Conservation (phyloP, 2,329 filamentous ascomycete species). For the Ceratocystis colombiana region DNA sequence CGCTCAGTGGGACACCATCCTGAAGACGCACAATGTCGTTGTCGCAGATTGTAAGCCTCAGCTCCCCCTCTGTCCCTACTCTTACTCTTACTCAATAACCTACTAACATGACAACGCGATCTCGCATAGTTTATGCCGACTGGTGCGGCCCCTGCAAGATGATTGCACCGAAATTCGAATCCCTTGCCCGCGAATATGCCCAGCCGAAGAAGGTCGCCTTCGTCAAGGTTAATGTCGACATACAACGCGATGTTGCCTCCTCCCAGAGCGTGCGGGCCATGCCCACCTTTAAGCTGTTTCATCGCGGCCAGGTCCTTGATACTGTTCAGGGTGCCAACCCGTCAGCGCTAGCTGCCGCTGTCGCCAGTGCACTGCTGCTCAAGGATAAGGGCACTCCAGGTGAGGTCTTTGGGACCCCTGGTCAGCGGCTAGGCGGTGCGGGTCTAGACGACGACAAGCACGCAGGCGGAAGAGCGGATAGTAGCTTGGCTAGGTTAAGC, state of each 20-base stretch:
- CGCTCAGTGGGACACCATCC: constrained; percentile 60
- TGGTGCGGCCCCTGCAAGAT: constrained; percentile 92
- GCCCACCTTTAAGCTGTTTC: constrained; percentile 91
- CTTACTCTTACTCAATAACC: not conserved
- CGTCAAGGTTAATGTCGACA: constrained; percentile 83
- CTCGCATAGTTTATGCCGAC: constrained; percentile 69
- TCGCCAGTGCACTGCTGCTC: constrained; percentile 58
- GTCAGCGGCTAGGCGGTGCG: constrained; percentile 47
- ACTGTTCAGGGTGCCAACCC: constrained; percentile 76
- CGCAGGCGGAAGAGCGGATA: constrained; percentile 22
- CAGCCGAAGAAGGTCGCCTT: constrained; percentile 78
- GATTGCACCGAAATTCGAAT: constrained; percentile 81
- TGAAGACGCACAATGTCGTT: constrained; percentile 66
- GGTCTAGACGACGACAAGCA: constrained; percentile 26
- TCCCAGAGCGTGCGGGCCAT: constrained; percentile 74
- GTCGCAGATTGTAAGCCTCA: constrained; percentile 71
- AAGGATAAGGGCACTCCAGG: constrained; percentile 37
- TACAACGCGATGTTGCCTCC: constrained; percentile 64
- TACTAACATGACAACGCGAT: not conserved
- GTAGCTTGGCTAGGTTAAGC: constrained; percentile 34
- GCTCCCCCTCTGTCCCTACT: not conserved
- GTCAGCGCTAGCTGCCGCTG: constrained; percentile 61
- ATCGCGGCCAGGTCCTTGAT: constrained; percentile 59
- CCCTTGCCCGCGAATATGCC: constrained; percentile 67
- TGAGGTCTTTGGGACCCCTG: constrained; percentile 44